Evolutionary conservation across 176 grass and related monocot genomes (phyloP), one percentile per base, ranked within the genome.

Genomic region (Carex parvula): DNA sequence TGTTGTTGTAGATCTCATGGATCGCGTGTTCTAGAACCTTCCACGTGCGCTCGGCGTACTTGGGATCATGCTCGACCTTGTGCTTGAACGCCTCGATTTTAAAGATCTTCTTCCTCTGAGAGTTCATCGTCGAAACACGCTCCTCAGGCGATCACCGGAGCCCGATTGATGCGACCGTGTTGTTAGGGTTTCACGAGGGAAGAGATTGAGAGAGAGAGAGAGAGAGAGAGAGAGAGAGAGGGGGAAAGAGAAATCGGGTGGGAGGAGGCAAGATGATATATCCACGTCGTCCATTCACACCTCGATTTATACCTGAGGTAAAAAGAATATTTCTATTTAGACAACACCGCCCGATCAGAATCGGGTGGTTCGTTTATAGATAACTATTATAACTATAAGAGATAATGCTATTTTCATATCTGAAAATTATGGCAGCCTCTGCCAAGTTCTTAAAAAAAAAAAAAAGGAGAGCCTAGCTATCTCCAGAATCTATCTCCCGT

Each of bases 1-100:
- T 97, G 85, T 92, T 92, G 85, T 97, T 97, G 85, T 97, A 98
- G 84, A 98, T 98, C 92, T 94, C 95, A 79, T 93, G 89, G 86
- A 94, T 98, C 65, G 95, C 95, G 72, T 98, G 89, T 81, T 94
- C 92, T 33, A 91, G 81, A 55, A 97, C 79, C 80, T 94, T 98
- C 94, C 92, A 97, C 69, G 95, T 98, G 80, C 87, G 89, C 89
- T 98, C 95, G 77, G 92, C 89, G 89, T 94, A 98, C 90, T 94
- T 98, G 79, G 95, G 95, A 86, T 98, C 95, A 67, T 94, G 87
- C 86, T 98, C 95, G 30, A 98, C 92, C 46, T 91, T 92, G 61
- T 91, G 79, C 90, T 94, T 94, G 90, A 98, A 98, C 78, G 84
- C 84, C 90, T 98, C 95, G 84, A 94, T 98, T 91, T 93, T 94